Evolutionary conservation across 2,329 filamentous ascomycete species (phyloP).

Genomic region (Xylaria sp.): DNA sequence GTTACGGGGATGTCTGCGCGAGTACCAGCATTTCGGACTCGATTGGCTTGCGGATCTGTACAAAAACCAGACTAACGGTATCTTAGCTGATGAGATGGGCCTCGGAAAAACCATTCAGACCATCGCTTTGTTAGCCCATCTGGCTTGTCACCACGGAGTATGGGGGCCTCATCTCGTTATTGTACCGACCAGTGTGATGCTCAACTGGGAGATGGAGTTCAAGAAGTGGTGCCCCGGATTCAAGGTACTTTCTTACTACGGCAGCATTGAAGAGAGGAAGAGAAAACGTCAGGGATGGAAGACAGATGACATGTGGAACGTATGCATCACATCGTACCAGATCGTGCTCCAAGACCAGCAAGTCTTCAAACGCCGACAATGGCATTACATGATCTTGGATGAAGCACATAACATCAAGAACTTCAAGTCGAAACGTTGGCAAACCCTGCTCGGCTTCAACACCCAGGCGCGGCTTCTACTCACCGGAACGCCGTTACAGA

Average conservation of each 20-base stretch:
- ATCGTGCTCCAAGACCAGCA: constrained; percentile 90
- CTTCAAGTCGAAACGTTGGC: constrained; percentile 96
- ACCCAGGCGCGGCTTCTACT: constrained; percentile 81
- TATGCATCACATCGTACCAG: constrained; percentile 96
- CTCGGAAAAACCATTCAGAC: constrained; percentile 98
- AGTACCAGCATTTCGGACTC: constrained; percentile 94
- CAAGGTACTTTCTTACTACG: constrained; percentile 96
- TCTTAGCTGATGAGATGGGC: constrained; percentile 97
- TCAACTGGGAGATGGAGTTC: constrained; percentile 99
- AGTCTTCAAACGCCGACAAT: constrained; percentile 84
- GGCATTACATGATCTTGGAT: constrained; percentile 98
- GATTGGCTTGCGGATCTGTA: constrained; percentile 96
- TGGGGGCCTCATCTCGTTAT: constrained; percentile 97
- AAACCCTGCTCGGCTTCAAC: constrained; percentile 88
- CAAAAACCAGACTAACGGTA: constrained; percentile 87
- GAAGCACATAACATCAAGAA: constrained; percentile 99
- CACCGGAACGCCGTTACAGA: constrained; percentile 92
- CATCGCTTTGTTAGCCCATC: constrained; percentile 85
- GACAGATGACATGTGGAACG: constrained; percentile 90
- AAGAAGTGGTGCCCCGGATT: constrained; percentile 98
- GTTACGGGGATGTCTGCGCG: constrained; percentile 79
- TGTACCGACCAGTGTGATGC: constrained; percentile 95
- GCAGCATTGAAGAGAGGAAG: constrained; percentile 85
- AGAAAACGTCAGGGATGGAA: constrained; percentile 90
- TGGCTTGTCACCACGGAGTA: constrained; percentile 82